phyloP scores from a whole-genome alignment of 1,284 basidiomycete genomes.

The Coriolopsis trogii region DNA sequence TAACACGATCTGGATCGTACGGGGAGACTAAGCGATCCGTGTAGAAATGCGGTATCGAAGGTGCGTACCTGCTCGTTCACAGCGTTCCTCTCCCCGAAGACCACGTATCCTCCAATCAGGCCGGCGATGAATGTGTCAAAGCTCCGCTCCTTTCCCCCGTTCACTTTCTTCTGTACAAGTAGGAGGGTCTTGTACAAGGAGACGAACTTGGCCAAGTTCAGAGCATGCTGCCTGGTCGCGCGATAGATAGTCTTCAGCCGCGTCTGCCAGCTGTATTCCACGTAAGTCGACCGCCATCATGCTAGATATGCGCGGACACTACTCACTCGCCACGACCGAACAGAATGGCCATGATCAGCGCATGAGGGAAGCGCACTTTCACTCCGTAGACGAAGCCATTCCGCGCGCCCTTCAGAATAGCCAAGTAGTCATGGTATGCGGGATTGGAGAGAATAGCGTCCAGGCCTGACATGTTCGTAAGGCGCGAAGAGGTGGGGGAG shows the following conservation, averaged over 20 bases:
- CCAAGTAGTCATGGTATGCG: slow-evolving; percentile 86
- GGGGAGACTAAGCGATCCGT: neutral
- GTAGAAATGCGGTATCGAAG: neutral
- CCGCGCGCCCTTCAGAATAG: slow-evolving; percentile 92
- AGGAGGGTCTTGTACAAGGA: slow-evolving; percentile 90
- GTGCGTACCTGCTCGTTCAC: slow-evolving; percentile 92
- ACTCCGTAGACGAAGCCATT: slow-evolving; percentile 93
- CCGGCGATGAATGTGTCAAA: slow-evolving; percentile 94
- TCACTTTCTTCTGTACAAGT: slow-evolving; percentile 79
- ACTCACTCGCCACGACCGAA: slow-evolving; percentile 89
- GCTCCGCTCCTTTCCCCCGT: slow-evolving; percentile 80
- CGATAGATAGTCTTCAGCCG: slow-evolving; percentile 74
- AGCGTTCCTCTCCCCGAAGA: slow-evolving; percentile 95
- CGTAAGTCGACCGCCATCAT: slow-evolving; percentile 1
- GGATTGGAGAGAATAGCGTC: slow-evolving; percentile 60
- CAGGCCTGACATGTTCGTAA: slow-evolving; percentile 31
- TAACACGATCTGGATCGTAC: slow-evolving; percentile 87
- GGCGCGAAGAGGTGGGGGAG: neutral
- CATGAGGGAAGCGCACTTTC: slow-evolving; percentile 98
- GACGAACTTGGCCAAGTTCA: slow-evolving; percentile 93
- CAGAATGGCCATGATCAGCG: slow-evolving; percentile 96
- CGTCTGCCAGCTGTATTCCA: slow-evolving; percentile 59
- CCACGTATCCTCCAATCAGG: slow-evolving; percentile 87
- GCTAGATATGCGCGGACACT: neutral
- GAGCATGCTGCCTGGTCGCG: slow-evolving; percentile 88